Base-by-base conservation (phyloP, 768 basidiomycete genomes). In the Pleurotus salmoneostramineus region DNA sequence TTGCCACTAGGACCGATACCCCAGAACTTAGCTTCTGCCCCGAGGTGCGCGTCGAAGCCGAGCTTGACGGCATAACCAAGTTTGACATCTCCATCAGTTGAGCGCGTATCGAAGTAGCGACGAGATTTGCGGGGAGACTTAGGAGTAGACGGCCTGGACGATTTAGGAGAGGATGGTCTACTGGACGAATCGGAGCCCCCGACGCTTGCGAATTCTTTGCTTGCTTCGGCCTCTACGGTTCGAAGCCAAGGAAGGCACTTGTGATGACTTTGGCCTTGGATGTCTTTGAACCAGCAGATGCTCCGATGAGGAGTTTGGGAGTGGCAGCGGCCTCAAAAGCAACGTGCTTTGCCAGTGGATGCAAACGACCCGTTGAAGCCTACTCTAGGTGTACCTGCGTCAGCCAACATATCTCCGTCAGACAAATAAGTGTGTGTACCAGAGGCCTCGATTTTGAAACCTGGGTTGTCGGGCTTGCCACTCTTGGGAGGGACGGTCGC, bases 231-330 rank as follows among this genome's bases (percentile, higher is more conserved):
- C 14, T 55, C 52, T 4, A 27, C 17, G 7, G 15, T 27, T 55
- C 52, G 40, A 55, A 55, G 14, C 52, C 52, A 37, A 43, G 17
- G n/a, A 42, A 55, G 4, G n/a, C 52, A 14, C 32, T 27, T 27
- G 21, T 27, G 21, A 27, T 43, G 32, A 31, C 52, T 17, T 36
- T 42, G 37, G 52, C 17, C 15, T 45, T 43, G 12, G 52, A 31
- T 21, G 35, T 17, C 14, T 14, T 14, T 33, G 33, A 32, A 5
- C 36, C 40, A 12, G 52, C 52, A 8, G 52, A 35, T 6, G 40
- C 36, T 17, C 52, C 52, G 32, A 55, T 36, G 8, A 55, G 15
- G 37, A 55, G 52, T 31, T 55, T 55, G 10, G 52, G 52, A 21
- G 52, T 55, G 6, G 34, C 15, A 17, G 52, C 52, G 17, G 32